phyloP scores from a whole-genome alignment of 2,329 filamentous ascomycete species.

The Stachybotrys echinatus region DNA sequence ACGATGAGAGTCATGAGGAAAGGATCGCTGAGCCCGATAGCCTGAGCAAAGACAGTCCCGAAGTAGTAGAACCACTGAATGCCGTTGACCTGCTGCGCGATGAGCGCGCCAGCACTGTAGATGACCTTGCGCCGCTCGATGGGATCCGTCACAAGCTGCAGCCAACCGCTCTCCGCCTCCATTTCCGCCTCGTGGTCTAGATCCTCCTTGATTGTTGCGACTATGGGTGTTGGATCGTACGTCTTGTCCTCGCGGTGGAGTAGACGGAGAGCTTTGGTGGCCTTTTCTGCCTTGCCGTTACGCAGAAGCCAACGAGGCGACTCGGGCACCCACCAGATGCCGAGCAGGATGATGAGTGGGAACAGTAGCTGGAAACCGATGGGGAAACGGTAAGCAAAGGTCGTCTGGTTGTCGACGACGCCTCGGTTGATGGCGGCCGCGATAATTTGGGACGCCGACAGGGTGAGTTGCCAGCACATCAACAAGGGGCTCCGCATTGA shows the following conservation, averaged over 20 bases:
- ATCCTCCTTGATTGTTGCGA: constrained; percentile 36
- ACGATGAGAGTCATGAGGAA: constrained; percentile 36
- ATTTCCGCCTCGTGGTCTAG: constrained; percentile 28
- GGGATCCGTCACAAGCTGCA: constrained; percentile 32
- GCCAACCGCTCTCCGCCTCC: constrained; percentile 28
- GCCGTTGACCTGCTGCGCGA: constrained; percentile 43
- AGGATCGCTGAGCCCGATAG: constrained; percentile 33
- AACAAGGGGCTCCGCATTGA: constrained; percentile 24
- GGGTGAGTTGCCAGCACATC: constrained; percentile 33
- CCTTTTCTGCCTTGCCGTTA: constrained; percentile 31
- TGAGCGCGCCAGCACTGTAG: constrained; percentile 35
- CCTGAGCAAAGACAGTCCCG: constrained; percentile 35
- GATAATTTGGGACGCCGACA: constrained; percentile 29
- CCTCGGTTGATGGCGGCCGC: constrained; percentile 25
- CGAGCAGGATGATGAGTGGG: constrained; percentile 13
- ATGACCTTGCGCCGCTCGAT: constrained; percentile 41
- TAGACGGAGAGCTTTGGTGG: constrained; percentile 30
- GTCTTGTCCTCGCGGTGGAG: constrained; percentile 35
- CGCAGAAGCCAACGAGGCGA: constrained; percentile 26
- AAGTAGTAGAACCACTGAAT: constrained; percentile 42
- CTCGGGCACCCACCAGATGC: constrained; percentile 18
- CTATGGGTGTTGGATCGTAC: constrained; percentile 27
- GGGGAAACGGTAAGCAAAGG: constrained; percentile 26
- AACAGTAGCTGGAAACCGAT: constrained; percentile 23
- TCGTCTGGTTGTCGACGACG: constrained; percentile 18